These are phyloP conservation scores for Sophora flavescens DNA, from an alignment of 306 rosid genomes.

Conservation along the genomic window DNA sequence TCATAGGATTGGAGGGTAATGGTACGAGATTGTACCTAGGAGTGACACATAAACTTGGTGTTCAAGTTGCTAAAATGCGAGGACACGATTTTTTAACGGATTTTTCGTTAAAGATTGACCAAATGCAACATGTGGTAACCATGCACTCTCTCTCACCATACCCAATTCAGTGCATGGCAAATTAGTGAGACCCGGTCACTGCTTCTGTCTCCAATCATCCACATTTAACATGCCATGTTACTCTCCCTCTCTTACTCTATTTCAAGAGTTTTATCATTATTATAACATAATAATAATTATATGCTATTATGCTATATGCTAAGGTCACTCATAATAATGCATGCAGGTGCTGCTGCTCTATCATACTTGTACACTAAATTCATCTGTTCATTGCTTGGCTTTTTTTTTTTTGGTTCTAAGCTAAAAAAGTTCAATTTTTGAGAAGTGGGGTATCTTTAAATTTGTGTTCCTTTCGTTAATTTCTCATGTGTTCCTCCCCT, in stretches of 20 bases:
- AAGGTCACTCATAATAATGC: constrained; percentile 13
- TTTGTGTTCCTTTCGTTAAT: not conserved
- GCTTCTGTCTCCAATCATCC: constrained; percentile 43
- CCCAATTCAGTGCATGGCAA: constrained; percentile 30
- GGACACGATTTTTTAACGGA: constrained; percentile 48
- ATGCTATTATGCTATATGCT: too few species aligned
- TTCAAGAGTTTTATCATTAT: constrained; percentile 2
- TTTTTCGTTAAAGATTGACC: constrained; percentile 47
- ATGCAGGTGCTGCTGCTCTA: not conserved
- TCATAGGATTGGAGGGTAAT: constrained; percentile 1
- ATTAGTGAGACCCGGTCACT: constrained; percentile 57
- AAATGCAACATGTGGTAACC: constrained; percentile 58
- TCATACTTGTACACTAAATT: constrained; percentile 1
- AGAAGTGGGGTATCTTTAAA: constrained; percentile 46
- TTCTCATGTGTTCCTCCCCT: constrained; percentile 38
- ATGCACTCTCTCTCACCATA: constrained; percentile 33
- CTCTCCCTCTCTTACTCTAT: constrained; percentile 35
- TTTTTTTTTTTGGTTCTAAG: not conserved
- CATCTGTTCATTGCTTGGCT: not conserved
- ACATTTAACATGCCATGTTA: constrained; percentile 32
- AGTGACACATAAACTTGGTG: not conserved
- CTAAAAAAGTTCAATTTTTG: constrained; percentile 31
- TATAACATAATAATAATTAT: too few species aligned
- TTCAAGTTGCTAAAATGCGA: constrained; percentile 13
- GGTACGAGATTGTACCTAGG: not conserved